These are phyloP conservation scores for Psidium friedrichsthalianum DNA, from an alignment of 345 rosid species.

Conservation along the genomic window DNA sequence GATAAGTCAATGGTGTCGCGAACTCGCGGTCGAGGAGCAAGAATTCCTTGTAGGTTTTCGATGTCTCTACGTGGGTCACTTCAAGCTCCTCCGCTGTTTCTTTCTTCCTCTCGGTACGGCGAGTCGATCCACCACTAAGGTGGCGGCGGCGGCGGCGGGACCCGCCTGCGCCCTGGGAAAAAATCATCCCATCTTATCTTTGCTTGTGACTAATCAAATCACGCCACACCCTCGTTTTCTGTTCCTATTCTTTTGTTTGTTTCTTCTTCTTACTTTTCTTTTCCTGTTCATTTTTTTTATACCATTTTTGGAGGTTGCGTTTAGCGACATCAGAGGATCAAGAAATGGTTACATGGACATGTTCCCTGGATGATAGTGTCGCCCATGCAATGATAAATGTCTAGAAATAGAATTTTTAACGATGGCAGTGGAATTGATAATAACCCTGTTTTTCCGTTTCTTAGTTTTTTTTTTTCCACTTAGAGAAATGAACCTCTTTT, in stretches of 20 bases:
- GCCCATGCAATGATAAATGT: background rate
- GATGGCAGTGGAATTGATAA: background rate
- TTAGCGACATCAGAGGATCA: background rate
- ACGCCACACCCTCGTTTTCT: background rate
- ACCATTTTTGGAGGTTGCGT: background rate
- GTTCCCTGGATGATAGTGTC: background rate
- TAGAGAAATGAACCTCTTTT: background rate
- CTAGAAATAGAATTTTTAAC: background rate
- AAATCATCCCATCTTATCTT: background rate
- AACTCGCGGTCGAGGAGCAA: background rate
- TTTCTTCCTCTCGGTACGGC: background rate
- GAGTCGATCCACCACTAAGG: background rate
- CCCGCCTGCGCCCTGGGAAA: background rate
- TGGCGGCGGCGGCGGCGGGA: background rate
- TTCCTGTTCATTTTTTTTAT: background rate
- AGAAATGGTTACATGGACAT: background rate
- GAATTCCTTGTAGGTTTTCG: background rate
- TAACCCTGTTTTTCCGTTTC: too few relatives aligned
- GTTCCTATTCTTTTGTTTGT: background rate
- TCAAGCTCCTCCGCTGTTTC: background rate
- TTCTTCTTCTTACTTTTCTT: too few relatives aligned
- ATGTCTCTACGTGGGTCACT: background rate
- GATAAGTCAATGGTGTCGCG: background rate
- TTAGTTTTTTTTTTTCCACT: background rate
- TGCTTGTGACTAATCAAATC: background rate